Evolutionary conservation across 495 filamentous ascomycete species (phyloP).

Genomic region (Trichoderma erinaceum): DNA sequence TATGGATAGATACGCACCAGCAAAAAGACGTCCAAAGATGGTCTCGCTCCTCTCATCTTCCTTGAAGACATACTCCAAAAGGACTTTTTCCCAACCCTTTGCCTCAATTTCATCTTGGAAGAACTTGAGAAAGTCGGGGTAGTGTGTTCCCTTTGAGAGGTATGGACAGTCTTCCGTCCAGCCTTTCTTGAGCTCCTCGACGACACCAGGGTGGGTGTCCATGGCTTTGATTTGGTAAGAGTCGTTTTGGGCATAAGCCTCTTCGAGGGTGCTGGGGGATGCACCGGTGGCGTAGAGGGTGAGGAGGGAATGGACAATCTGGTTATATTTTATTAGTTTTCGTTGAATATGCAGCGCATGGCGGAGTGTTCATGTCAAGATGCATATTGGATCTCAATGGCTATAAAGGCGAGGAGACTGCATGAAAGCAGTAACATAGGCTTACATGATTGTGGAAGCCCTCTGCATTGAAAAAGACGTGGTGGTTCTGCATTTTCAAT

Average conservation of each 20-base stretch:
- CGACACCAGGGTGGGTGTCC: conserved; percentile 35
- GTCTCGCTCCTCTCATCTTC: conserved; percentile 54
- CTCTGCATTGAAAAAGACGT: conserved; percentile 67
- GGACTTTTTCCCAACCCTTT: conserved; percentile 50
- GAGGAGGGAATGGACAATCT: conserved; percentile 71
- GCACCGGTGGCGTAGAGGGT: conserved; percentile 73
- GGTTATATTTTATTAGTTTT: conserved; percentile 20
- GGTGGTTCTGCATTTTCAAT: conserved; percentile 44
- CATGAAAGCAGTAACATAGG: background rate
- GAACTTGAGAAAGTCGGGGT: conserved; percentile 63
- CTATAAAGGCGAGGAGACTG: background rate
- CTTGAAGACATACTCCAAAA: conserved; percentile 62
- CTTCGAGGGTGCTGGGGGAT: conserved; percentile 46
- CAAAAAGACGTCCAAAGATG: conserved; percentile 53
- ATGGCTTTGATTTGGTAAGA: conserved; percentile 52
- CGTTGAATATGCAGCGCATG: conserved; percentile 19
- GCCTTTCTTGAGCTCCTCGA: conserved; percentile 48
- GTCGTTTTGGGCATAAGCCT: conserved; percentile 53
- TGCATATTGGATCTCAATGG: conserved; percentile 15
- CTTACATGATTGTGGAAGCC: conserved; percentile 61
- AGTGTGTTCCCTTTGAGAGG: conserved; percentile 46
- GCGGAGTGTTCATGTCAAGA: no score
- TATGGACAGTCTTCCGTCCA: conserved; percentile 41
- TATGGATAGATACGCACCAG: conserved; percentile 34
- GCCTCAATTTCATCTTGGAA: conserved; percentile 65